Base-by-base conservation (phyloP, 75 land plant species). In the Larix kaempferi region DNA sequence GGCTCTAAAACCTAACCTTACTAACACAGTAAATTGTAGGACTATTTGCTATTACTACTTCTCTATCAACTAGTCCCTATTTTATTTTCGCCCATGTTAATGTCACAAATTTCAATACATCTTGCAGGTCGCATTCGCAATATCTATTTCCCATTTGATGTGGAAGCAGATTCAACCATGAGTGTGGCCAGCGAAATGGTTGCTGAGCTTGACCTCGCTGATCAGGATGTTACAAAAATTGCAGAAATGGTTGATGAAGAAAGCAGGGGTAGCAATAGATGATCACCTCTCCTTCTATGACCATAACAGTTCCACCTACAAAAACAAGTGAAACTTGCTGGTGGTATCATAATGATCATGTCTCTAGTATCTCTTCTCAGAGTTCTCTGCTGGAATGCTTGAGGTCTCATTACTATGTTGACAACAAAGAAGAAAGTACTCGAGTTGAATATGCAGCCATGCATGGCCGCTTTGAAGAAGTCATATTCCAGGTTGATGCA, bases 381-480 rank as follows among this genome's bases (percentile, higher is more conserved):
- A 80, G 85, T 44, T 86, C 86, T 17, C 59, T 82, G 29, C 13
- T 80, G 37, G 83, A 84, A 13, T 82, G 61, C 55, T 29, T 84
- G 19, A 25, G 76, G 15, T 39, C 35, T 19, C 75, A 74, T 41
- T 56, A 76, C 57, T 60, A 27, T 1, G 80, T 76, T 35, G 62
- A 74, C 56, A 61, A 81, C 22, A 73, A 78, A 54, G 26, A 73
- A 22, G 0, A 41, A 41, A 41, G 79, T 77, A 78, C 82, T 59
- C 66, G n/a, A 17, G 64, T 80, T 16, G 80, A 84, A 17, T 84
- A 82, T 84, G 79, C 86, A 41, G 81, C 82, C 15, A 84, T 82
- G 82, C 94, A 89, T 72, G 96, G 91, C 3, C 73, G 94, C 61
- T 93, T 93, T 77, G 94, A 91, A 75, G 92, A 93, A 82, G 79